These are phyloP conservation scores for Bimuria novae-zelandiae DNA, from an alignment of 2,329 filamentous ascomycete species.

Conservation along the genomic window DNA sequence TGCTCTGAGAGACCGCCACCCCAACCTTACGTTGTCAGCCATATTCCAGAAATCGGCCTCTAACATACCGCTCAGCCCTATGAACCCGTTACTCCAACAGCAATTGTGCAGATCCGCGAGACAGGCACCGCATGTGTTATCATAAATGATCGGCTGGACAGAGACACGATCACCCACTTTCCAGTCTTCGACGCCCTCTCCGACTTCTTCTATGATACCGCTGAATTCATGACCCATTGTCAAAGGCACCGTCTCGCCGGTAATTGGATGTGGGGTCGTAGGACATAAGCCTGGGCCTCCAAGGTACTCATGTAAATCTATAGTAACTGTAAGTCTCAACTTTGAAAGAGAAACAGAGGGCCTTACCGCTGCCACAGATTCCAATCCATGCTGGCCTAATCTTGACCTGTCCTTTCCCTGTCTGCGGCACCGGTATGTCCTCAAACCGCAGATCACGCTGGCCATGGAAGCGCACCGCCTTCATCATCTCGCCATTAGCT, in stretches of 20 bases:
- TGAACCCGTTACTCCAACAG: conserved; percentile 59
- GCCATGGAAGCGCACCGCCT: conserved; percentile 54
- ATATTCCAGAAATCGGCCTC: neutral
- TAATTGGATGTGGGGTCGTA: conserved; percentile 59
- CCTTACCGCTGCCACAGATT: conserved; percentile 48
- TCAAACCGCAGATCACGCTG: conserved; percentile 51
- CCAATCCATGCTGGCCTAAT: conserved; percentile 49
- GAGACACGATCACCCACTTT: conserved; percentile 55
- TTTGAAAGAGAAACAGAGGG: neutral
- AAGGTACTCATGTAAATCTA: conserved; percentile 55
- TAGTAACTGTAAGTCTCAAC: conserved; percentile 6
- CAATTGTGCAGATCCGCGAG: conserved; percentile 58
- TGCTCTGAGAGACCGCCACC: conserved; percentile 59
- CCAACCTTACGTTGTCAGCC: conserved; percentile 44
- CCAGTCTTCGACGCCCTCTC: conserved; percentile 55
- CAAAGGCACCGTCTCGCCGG: conserved; percentile 56
- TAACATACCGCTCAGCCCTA: conserved; percentile 53
- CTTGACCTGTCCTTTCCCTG: conserved; percentile 50
- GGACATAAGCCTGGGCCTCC: conserved; percentile 56
- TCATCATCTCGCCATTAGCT: conserved; percentile 43
- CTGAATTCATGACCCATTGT: conserved; percentile 61
- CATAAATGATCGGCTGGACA: conserved; percentile 61
- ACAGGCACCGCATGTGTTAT: conserved; percentile 58
- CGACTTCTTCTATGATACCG: conserved; percentile 57
- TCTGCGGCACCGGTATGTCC: conserved; percentile 47